Evolutionary conservation across 1,139 yeast genomes (phyloP).

Genomic region (Taiozyma onychis): DNA sequence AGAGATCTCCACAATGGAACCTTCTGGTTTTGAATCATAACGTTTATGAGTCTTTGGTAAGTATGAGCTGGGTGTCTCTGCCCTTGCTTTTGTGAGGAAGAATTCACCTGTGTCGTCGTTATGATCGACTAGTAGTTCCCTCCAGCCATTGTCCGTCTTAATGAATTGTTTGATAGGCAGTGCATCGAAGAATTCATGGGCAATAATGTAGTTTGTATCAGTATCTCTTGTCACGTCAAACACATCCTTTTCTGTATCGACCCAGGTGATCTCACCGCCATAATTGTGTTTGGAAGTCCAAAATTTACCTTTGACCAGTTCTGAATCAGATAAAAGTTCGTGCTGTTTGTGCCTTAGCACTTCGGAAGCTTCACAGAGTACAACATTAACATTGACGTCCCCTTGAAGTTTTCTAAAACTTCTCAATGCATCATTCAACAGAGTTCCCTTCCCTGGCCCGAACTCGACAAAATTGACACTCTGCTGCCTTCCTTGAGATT

Average conservation of each 20-base stretch:
- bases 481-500: conserved; percentile 46
- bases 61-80: conserved; percentile 58
- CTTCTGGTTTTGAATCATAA: conserved; percentile 47
- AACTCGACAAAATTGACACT: conserved; percentile 63
- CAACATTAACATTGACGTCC: conserved; percentile 31
- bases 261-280: conserved; percentile 59
- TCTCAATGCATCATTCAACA: conserved; percentile 59
- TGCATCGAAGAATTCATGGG: conserved; percentile 88
- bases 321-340: conserved; percentile 39
- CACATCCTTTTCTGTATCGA: conserved; percentile 60
- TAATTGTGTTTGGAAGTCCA: conserved; percentile 34
- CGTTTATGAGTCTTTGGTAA: conserved; percentile 51
- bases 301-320: conserved; percentile 15
- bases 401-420: conserved; percentile 37
- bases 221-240: conserved; percentile 26
- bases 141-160: conserved; percentile 63
- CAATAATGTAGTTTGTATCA: conserved; percentile 58
- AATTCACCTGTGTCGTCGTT: conserved; percentile 36
- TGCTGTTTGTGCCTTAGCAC: conserved; percentile 57
- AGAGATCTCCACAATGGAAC: conserved; percentile 65
- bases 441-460: conserved; percentile 85
- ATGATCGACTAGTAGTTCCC: conserved; percentile 67
- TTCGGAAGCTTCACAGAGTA: conserved; percentile 69
- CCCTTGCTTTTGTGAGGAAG: conserved; percentile 53
- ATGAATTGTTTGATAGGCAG: conserved; percentile 71